Percentiles rank a stretch among this genome's conserved stretches.
These are phyloP conservation scores for Fusarium luffae DNA, from an alignment of 2,329 filamentous ascomycete species.

Conservation along the genomic window DNA sequence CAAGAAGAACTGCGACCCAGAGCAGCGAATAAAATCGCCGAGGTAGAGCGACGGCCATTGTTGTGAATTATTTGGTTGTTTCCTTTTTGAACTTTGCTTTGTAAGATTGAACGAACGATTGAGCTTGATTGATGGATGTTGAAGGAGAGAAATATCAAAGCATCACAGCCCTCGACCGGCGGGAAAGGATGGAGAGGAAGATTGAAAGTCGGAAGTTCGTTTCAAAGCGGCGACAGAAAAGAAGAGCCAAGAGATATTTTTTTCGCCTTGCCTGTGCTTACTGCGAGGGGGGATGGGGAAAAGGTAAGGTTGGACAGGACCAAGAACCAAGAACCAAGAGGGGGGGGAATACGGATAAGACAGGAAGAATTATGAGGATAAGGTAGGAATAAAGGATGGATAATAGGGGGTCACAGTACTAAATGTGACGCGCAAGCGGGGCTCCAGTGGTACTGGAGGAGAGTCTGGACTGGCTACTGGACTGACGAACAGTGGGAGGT, in stretches of 20 bases:
- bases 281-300: constrained; percentile 11
- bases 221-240: constrained; percentile 1
- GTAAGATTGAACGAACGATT: constrained; percentile 4
- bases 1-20: constrained; percentile 34
- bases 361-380: constrained; percentile 14
- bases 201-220: not conserved
- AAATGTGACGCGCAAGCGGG: constrained; percentile 29
- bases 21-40: constrained; percentile 39
- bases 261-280: not conserved
- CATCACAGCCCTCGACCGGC: constrained; percentile 30
- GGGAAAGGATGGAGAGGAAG: constrained; percentile 20
- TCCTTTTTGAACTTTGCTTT: not conserved
- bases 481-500: not conserved
- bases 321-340: not conserved
- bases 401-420: constrained; percentile 22
- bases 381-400: constrained; percentile 4
- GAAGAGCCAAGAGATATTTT: constrained; percentile 17
- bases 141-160: constrained; percentile 24
- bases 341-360: constrained; percentile 10
- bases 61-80: constrained; percentile 1
- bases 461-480: not conserved
- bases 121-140: constrained; percentile 11
- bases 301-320: constrained; percentile 11
- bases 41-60: constrained; percentile 36
- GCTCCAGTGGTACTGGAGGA: not conserved